These are phyloP conservation scores for Hyparrhenia diplandra DNA, from an alignment of 176 grass and related monocot genomes.

Conservation along the genomic window DNA sequence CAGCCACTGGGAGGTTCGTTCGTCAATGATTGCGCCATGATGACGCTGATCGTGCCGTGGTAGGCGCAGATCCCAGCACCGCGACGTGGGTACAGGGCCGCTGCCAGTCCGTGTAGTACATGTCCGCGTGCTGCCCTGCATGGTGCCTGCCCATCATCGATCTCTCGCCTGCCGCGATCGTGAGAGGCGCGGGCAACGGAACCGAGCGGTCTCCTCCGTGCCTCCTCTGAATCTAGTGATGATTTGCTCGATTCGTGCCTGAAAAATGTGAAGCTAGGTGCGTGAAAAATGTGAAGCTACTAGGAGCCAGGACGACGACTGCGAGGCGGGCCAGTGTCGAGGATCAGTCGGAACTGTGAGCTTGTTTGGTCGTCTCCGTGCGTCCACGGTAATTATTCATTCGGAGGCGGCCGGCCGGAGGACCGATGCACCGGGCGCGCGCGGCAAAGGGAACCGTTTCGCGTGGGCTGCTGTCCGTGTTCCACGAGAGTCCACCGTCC, in stretches of 20 bases:
- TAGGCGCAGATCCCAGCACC: neutral
- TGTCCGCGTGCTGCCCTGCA: no score
- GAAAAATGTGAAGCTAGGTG: no score
- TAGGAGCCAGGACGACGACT: no score
- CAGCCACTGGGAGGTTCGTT: neutral
- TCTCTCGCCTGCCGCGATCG: neutral
- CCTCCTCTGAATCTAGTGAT: no score
- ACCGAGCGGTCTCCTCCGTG: neutral
- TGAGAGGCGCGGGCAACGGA: neutral
- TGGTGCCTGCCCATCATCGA: no score
- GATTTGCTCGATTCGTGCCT: no score
- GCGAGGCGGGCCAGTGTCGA: neutral
- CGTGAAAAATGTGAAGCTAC: no score
- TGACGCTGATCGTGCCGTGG: constrained; percentile 1
- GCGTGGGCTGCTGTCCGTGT: neutral
- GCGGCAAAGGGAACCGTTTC: neutral
- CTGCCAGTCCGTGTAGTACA: neutral
- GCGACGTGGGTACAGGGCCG: neutral
- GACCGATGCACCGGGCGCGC: neutral
- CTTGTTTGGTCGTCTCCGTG: neutral
- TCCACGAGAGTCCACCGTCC: neutral
- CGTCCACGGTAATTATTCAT: neutral
- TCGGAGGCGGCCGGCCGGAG: neutral
- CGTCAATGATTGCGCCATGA: constrained; percentile 41
- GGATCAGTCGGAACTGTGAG: neutral